Conservation (phyloP, 768 basidiomycete genomes). For the Pleurotus djamor region DNA sequence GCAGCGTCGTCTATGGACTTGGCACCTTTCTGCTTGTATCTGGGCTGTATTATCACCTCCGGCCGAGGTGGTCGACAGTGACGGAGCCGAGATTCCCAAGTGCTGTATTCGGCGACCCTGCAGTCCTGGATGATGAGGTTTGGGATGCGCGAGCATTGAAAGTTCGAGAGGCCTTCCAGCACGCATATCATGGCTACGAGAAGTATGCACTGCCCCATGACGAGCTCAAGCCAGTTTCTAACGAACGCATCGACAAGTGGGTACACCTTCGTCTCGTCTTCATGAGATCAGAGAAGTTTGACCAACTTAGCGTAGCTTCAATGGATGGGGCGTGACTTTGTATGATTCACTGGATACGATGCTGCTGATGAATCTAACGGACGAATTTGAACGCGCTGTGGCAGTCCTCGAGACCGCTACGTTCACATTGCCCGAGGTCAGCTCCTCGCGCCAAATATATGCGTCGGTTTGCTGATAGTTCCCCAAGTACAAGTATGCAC, state of each 20-base stretch:
- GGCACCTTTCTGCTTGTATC: background rate
- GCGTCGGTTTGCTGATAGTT: background rate
- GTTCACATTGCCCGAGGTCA: slow-evolving; percentile 22
- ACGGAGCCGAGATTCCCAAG: background rate
- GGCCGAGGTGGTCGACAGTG: background rate
- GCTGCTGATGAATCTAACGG: slow-evolving; percentile 72
- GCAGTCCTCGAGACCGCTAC: slow-evolving; percentile 23
- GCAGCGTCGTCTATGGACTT: background rate
- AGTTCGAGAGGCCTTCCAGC: slow-evolving; percentile 61
- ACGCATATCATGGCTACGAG: slow-evolving; percentile 70
- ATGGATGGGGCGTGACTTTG: slow-evolving; percentile 68
- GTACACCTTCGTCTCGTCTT: background rate
- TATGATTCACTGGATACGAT: slow-evolving; percentile 88
- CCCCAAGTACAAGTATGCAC: slow-evolving; percentile 29
- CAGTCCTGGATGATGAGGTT: background rate
- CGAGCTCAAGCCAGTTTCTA: slow-evolving; percentile 56
- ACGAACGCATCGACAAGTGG: background rate
- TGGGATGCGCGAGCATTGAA: slow-evolving; percentile 30
- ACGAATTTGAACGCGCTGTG: slow-evolving; percentile 63
- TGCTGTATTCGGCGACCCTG: background rate
- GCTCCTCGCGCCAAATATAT: slow-evolving; percentile 8
- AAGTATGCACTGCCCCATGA: slow-evolving; percentile 59
- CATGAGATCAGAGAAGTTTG: background rate
- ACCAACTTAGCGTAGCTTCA: slow-evolving; percentile 49
- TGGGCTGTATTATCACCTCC: background rate